These are phyloP conservation scores for Colletotrichum zoysiae DNA, from an alignment of 2,329 filamentous ascomycete genomes.

Conservation along the genomic window DNA sequence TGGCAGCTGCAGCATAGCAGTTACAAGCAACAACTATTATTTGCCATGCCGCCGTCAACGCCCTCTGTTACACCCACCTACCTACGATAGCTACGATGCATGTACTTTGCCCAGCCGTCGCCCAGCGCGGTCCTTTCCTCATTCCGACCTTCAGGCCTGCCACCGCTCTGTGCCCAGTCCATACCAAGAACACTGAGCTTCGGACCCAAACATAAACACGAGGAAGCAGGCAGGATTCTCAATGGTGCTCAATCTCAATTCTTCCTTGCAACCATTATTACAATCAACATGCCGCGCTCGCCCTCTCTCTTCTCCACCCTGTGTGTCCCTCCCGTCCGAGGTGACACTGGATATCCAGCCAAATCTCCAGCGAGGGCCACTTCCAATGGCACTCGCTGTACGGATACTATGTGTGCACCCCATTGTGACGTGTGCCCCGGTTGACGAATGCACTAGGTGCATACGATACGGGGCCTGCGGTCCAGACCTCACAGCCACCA, in stretches of 20 bases:
- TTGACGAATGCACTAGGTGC: not conserved
- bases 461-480: not conserved
- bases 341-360: conserved; percentile 2
- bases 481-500: conserved; percentile 35
- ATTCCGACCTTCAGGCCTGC: not conserved
- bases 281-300: conserved; percentile 27
- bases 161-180: conserved; percentile 28
- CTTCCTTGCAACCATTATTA: conserved; percentile 25
- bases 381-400: conserved; percentile 18
- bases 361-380: conserved; percentile 28
- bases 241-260: not conserved
- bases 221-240: not conserved
- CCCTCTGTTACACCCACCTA: not conserved
- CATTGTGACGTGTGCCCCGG: not conserved
- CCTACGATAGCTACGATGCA: too few relatives aligned
- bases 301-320: conserved; percentile 1
- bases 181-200: conserved; percentile 11
- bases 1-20: too few relatives aligned
- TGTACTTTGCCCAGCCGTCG: conserved; percentile 30
- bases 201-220: not conserved
- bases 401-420: too few relatives aligned
- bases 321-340: not conserved
- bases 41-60: conserved; percentile 13
- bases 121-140: conserved; percentile 8
- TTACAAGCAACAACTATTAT: not conserved